Base-by-base conservation (phyloP, 257 asterid genomes). In the Ilex asprella region DNA sequence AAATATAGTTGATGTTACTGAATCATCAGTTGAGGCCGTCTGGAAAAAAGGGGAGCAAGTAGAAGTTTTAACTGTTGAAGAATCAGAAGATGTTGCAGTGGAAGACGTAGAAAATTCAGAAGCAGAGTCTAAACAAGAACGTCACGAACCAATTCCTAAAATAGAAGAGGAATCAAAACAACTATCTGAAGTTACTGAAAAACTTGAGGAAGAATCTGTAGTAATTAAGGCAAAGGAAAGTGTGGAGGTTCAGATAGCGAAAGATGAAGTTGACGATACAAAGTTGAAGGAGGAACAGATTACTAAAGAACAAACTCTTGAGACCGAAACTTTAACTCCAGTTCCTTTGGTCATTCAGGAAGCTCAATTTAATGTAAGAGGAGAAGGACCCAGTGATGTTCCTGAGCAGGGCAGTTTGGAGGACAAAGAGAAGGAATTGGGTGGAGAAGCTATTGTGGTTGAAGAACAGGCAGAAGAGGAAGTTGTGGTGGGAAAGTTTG, bases 131-230 rank as follows among this genome's bases (percentile, higher is more conserved):
- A 58, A 56, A 61, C 66, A 50, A 31, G 76, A 66, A 59, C 76
- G 58, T 58, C 30, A 70, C 15, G 70, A 35, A n/a, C 32, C 73
- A 52, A 68, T 65, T 73, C 76, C 72, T 7, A 21, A 10, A 54
- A 78, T 39, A 55, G 88, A 68, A 64, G 77, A 79, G 51, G 73
- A 67, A 51, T 67, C 65, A 65, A 49, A 62, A 27, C 75, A 64
- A 68, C 50, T 58, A 30, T 49, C 72, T 50, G 70, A 56, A 65
- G 65, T 56, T 49, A 14, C 46, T 3, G 81, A 67, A 65, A 57
- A 52, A 56, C 59, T 59, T 53, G 69, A 72, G 55, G 62, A 71
- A 29, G 78, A 70, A 75, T 30, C 69, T 35, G 41, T 3, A 35
- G 41, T 8, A 35, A 8, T 35, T 35, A 35, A 35, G 41, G 7